A percentile compares a stretch with the other conserved stretches of the same genome.
phyloP scores from a whole-genome alignment of 371 early-diverging fungal genomes.

The Rhizopus sp. region DNA sequence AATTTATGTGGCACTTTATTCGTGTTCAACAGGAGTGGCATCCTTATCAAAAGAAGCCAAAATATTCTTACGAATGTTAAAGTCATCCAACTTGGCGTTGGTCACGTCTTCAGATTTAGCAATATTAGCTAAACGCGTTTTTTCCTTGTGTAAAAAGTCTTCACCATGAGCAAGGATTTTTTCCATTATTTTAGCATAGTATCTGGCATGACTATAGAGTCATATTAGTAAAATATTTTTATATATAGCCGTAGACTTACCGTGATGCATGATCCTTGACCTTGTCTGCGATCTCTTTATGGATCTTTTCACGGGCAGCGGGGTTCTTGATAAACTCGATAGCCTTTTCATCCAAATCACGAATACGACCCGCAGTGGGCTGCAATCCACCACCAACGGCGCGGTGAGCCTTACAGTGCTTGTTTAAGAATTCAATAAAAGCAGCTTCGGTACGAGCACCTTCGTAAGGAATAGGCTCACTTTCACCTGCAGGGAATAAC shows the following conservation, averaged over 20 bases:
- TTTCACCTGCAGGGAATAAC: constrained; percentile 80
- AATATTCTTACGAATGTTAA: constrained; percentile 77
- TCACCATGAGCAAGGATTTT: constrained; percentile 63
- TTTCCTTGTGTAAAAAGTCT: constrained; percentile 66
- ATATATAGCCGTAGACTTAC: constrained; percentile 4
- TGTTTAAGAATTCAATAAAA: constrained; percentile 88
- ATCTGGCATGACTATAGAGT: constrained; percentile 51
- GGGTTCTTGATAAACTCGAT: constrained; percentile 58
- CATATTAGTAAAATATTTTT: not conserved
- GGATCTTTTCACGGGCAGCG: constrained; percentile 39
- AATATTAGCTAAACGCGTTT: constrained; percentile 72
- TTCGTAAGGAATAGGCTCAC: constrained; percentile 72
- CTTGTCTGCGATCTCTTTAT: constrained; percentile 38
- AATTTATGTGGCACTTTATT: constrained; percentile 12
- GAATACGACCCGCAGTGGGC: constrained; percentile 68
- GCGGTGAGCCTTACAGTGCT: constrained; percentile 83
- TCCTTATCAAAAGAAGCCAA: constrained; percentile 58
- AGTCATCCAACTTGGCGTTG: constrained; percentile 70
- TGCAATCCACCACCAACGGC: constrained; percentile 74
- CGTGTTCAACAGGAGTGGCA: constrained; percentile 44
- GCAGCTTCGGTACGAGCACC: constrained; percentile 80
- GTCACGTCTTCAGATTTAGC: constrained; percentile 59
- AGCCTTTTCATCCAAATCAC: constrained; percentile 67
- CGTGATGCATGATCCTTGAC: constrained; percentile 31
- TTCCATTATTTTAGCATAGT: constrained; percentile 78